Base-by-base conservation (phyloP, 495 filamentous ascomycete species). In the Cercophora sp. region DNA sequence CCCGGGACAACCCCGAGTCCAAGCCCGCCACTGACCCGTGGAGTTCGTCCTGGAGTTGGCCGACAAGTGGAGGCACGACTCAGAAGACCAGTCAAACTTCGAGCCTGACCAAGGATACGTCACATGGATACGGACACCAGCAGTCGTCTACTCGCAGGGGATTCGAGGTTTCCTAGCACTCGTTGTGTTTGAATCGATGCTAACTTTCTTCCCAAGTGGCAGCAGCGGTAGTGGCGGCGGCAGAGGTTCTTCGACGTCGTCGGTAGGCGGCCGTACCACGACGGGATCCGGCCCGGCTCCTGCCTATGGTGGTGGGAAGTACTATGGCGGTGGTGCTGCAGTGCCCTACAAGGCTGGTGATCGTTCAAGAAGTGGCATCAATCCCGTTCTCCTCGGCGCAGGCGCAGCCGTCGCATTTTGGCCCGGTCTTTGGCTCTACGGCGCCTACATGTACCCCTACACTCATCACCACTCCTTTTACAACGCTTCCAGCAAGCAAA, bases 271-370 rank as follows among this genome's bases (percentile, higher is more conserved):
- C 29, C 56, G 71, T 15, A 85, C 85, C n/a, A 77, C 61, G 10
- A 71, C 70, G 27, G 88, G 89, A 34, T 86, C 80, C n/a, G 86
- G 87, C 2, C 66, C 77, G 10, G 56, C 65, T 8, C 82, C 84
- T 0, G 58, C 62, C 2, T 88, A 82, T 61, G 85, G 86, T 26
- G 81, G 85, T 6, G 85, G 86, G 8, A 60, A 62, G 26, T 94
- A 82, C 67, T 96, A 95, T 56, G 81, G 84, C 34, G 92, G 93
- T 27, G 93, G 93, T 31, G 80, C 87, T 0, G 55, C 64, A 9
- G 68, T 72, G 4, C 88, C 93, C 3, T 96, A 91, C 70, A 51
- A 52, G 9, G 46, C 90, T 2, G 90, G 91, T 15, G 2, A 5
- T 0, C 40, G 51, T 0, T 87, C 86, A 0, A 74, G 81, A 40